Percentiles rank a stretch among this genome's conserved stretches.
Conservation (phyloP, 1,284 basidiomycete genomes). For the Thelephora terrestris region DNA sequence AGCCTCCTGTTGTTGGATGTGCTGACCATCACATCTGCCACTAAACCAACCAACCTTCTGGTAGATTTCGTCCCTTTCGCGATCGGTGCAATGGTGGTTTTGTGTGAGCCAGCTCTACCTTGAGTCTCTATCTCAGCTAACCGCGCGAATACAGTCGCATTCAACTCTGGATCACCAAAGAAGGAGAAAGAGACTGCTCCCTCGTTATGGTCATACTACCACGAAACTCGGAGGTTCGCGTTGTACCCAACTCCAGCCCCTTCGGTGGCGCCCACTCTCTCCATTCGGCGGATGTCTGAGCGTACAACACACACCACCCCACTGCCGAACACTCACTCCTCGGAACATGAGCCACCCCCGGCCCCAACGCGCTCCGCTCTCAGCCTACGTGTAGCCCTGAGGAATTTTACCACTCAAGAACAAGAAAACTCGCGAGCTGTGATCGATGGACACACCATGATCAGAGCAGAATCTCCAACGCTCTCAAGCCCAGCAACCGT, state of each 20-base stretch:
- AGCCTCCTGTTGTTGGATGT: conserved; percentile 38
- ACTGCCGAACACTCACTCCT: too few species aligned
- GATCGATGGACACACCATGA: too few species aligned
- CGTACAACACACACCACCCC: too few species aligned
- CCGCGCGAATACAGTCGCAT: conserved; percentile 12
- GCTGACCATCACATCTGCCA: conserved; percentile 32
- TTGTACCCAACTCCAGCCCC: not conserved
- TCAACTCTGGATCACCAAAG: conserved; percentile 10
- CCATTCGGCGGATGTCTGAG: too few species aligned
- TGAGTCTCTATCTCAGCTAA: not conserved
- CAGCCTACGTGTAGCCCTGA: too few species aligned
- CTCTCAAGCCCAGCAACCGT: too few species aligned
- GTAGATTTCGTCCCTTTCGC: conserved; percentile 39
- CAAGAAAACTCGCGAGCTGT: too few species aligned
- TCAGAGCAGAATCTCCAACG: too few species aligned
- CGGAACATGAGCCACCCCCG: too few species aligned
- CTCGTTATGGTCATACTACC: not conserved
- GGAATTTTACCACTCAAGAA: too few species aligned
- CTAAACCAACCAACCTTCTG: conserved; percentile 27
- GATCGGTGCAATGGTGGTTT: conserved; percentile 36
- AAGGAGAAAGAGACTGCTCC: not conserved
- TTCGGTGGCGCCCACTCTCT: not conserved
- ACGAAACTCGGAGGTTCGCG: not conserved
- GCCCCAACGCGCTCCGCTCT: too few species aligned
- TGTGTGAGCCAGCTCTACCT: conserved; percentile 19